Evolutionary conservation across 208 protist genomes (phyloP), one percentile per base, ranked within the genome.

Genomic region (Spongospora subterranea): DNA sequence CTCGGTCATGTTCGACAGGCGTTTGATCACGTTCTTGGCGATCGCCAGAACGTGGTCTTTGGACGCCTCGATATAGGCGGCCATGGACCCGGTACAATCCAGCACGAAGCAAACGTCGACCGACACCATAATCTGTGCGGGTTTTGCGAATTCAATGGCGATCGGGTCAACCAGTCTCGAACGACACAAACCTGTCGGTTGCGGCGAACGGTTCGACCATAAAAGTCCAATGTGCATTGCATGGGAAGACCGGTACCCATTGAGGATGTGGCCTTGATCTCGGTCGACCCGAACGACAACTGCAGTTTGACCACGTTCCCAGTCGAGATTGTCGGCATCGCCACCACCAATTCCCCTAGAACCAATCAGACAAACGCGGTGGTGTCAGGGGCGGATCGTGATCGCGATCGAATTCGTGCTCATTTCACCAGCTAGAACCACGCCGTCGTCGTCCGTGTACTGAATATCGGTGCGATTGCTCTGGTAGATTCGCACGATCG

Each of bases 61-160:
- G n/a, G 71, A 6, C 6, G 71, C 71, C 6, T 82, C 71, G 6
- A 82, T 82, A 35, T 43, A 82, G 6, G n/a, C 71, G 6, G 71
- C 71, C 71, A 82, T 82, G n/a, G 71, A 82, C 6, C 71, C 71
- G 6, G 71, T 82, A n/a, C 71, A 82, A 82, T 82, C 71, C 71
- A 82, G 6, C 35, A 82, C 71, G 71, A 82, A 82, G 71, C 71
- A 82, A 20, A 82, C n/a, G n/a, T 82, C 71, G 6, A 82, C 50
- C 24, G 50, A 29, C 6, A 60, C 24, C 6, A 60, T 60, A 60
- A 29, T 6, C 50, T 60, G 24, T 60, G 13, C 6, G 24, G n/a
- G n/a, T n/a, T n/a, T n/a, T n/a, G n/a, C n/a, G n/a, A n/a, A n/a
- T n/a, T n/a, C n/a, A n/a, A n/a, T n/a, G n/a, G n/a, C n/a, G n/a